A percentile compares a stretch with the other conserved stretches of the same genome.
Conservation (phyloP, 192 early-diverging fungal genomes). For the Funneliformis mosseae region DNA sequence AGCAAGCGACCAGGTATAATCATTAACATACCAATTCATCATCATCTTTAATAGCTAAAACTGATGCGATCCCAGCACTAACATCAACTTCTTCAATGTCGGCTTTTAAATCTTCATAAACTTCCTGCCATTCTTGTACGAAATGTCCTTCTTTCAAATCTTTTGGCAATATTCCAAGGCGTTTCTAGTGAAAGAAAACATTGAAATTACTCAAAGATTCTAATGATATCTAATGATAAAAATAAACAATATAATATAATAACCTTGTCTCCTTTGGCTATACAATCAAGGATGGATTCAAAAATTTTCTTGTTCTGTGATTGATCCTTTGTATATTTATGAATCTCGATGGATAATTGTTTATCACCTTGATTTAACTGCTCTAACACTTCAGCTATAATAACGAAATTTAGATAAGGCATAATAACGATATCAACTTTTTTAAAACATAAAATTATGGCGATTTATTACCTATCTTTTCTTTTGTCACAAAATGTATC, state of each 20-base stretch:
- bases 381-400: slow-evolving; percentile 60
- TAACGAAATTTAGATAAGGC: background rate
- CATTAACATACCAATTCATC: slow-evolving; percentile 70
- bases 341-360: slow-evolving; percentile 73
- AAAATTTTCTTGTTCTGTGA: slow-evolving; percentile 70
- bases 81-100: slow-evolving; percentile 74
- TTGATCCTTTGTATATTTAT: slow-evolving; percentile 76
- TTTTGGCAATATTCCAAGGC: slow-evolving; percentile 77
- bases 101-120: slow-evolving; percentile 51
- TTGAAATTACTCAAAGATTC: background rate
- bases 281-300: slow-evolving; percentile 55
- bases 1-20: too few species aligned
- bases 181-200: slow-evolving; percentile 45
- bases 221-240: background rate
- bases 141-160: slow-evolving; percentile 78
- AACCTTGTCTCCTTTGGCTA: slow-evolving; percentile 46
- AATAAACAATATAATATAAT: background rate
- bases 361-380: slow-evolving; percentile 60
- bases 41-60: slow-evolving; percentile 90
- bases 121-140: slow-evolving; percentile 76
- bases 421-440: background rate
- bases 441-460: background rate
- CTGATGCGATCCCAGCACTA: slow-evolving; percentile 63
- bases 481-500: slow-evolving; percentile 75
- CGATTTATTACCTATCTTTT: slow-evolving; percentile 69